Base-by-base conservation (phyloP, 371 early-diverging fungal genomes). In the Rhizopus sp. region DNA sequence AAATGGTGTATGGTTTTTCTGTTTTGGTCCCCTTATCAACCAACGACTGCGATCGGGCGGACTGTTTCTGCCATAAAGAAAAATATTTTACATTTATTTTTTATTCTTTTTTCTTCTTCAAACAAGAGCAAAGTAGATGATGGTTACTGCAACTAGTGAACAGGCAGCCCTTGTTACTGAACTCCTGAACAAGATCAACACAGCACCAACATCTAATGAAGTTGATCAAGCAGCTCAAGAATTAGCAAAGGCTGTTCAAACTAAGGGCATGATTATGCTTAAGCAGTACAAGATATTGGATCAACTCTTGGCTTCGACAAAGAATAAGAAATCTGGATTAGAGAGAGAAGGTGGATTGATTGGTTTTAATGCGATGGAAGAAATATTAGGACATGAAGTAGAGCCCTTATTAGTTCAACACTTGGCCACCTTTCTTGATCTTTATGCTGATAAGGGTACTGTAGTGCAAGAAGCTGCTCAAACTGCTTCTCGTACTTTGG, bases 391-490 rank as follows among this genome's bases (percentile, higher is more conserved):
- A 31, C 80, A 83, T 50, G 69, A 76, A 40, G 71, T 78, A 12
- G 88, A 87, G 59, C 89, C 92, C 23, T 73, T 86, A 62, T 57
- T 90, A 49, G 59, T 89, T 51, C 72, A 72, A 13, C 67, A 84
- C 30, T 73, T 87, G 37, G 81, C 80, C 29, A 50, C 77, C 50
- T 70, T 86, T 53, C 72, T 91, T 44, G 88, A 87, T 57, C 55
- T 80, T 38, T 81, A 83, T 61, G 85, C 88, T 33, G 91, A 91
- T 70, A 91, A 91, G 76, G 89, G 86, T 32, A 63, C 70, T 8
- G 81, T 80, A 30, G 91, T 91, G 12, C 85, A 88, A 62, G 87
- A 88, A 59, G 88, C 91, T 16, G 91, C 89, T n/a, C 70, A 80
- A 45, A 64, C 69, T 46, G 88, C 89, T 47, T 74, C 78, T 34